phyloP scores from a whole-genome alignment of 495 filamentous ascomycete species.

The Polyplosphaeria fusca region DNA sequence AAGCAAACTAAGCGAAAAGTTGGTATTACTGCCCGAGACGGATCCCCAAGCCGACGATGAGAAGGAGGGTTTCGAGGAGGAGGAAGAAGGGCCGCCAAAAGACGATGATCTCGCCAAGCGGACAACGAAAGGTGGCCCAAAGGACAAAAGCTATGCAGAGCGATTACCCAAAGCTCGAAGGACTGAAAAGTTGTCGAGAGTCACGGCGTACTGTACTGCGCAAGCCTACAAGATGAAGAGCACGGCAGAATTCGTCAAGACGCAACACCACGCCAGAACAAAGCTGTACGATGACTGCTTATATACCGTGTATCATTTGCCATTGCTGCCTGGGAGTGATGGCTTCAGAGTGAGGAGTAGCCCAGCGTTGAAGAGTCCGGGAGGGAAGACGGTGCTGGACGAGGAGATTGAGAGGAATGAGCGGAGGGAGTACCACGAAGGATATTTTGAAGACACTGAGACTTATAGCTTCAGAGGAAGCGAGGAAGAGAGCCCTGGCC shows the following conservation, averaged over 20 bases:
- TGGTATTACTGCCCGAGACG: conserved; percentile 91
- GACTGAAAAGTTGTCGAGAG: conserved; percentile 79
- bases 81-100: conserved; percentile 66
- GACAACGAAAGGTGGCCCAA: conserved; percentile 57
- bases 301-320: conserved; percentile 92
- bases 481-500: conserved; percentile 45
- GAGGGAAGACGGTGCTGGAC: conserved; percentile 87
- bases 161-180: conserved; percentile 84
- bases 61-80: conserved; percentile 55
- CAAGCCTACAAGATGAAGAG: conserved; percentile 85
- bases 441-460: conserved; percentile 64
- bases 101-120: conserved; percentile 69
- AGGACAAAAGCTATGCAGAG: conserved; percentile 92
- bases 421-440: conserved; percentile 81
- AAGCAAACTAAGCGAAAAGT: conserved; percentile 89
- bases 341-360: conserved; percentile 86
- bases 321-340: conserved; percentile 76
- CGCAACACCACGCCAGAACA: conserved; percentile 84
- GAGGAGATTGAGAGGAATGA: conserved; percentile 97
- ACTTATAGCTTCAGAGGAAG: conserved; percentile 32
- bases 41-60: conserved; percentile 53
- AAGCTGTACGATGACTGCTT: conserved; percentile 99
- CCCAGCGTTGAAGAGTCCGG: conserved; percentile 85
- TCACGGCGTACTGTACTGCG: conserved; percentile 95
- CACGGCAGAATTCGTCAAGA: conserved; percentile 82